phyloP scores from a whole-genome alignment of 1,284 basidiomycete species.

The Phellopilus nigrolimitatus region DNA sequence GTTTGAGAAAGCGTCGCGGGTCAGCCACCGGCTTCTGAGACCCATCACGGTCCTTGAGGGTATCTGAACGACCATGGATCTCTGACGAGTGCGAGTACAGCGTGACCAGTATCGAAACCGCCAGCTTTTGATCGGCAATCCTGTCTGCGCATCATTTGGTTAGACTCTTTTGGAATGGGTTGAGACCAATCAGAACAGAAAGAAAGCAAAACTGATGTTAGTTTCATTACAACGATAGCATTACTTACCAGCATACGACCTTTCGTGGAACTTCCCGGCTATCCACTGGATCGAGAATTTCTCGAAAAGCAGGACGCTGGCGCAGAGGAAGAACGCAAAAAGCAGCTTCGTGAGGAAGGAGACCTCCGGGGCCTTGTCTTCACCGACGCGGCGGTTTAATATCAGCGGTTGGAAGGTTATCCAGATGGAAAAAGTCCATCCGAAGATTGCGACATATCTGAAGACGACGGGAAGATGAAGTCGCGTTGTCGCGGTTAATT shows the following conservation, averaged over 20 bases:
- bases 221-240: neutral
- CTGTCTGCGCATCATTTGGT: constrained; percentile 50
- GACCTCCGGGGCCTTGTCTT: constrained; percentile 34
- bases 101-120: constrained; percentile 66
- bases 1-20: constrained; percentile 64
- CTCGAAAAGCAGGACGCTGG: constrained; percentile 71
- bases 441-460: constrained; percentile 69
- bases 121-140: constrained; percentile 80
- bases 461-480: constrained; percentile 16
- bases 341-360: constrained; percentile 58
- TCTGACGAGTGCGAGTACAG: constrained; percentile 79
- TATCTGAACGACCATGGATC: constrained; percentile 65
- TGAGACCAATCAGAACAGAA: no score
- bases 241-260: constrained; percentile 71
- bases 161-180: neutral
- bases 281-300: constrained; percentile 89
- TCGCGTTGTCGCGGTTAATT: neutral
- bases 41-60: constrained; percentile 45
- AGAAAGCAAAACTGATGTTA: no score
- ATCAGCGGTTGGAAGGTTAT: constrained; percentile 69
- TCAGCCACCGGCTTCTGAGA: constrained; percentile 41
- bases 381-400: constrained; percentile 33
- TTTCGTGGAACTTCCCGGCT: constrained; percentile 81
- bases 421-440: constrained; percentile 67
- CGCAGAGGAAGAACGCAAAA: constrained; percentile 73